Evolutionary conservation across 176 grass and related monocot genomes (phyloP).

Genomic region (Panicum miliaceum): DNA sequence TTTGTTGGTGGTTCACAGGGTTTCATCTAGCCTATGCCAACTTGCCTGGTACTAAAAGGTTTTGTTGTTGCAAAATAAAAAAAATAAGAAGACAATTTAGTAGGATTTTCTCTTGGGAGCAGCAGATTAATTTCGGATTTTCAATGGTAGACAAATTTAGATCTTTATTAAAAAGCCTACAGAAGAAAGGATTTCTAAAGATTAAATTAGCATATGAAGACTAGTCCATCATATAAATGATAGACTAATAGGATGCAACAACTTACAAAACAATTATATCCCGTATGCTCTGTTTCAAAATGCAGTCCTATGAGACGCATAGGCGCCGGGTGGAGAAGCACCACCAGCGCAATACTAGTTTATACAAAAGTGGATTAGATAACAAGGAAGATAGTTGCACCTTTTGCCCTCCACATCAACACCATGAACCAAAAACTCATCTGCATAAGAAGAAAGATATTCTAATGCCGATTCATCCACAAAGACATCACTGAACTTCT

Average conservation of each 20-base stretch:
- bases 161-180: background rate
- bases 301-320: background rate
- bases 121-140: background rate
- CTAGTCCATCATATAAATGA: background rate
- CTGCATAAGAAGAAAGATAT: slow-evolving; percentile 70
- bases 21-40: background rate
- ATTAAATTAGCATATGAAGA: background rate
- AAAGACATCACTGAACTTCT: slow-evolving; percentile 87
- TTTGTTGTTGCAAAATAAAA: background rate
- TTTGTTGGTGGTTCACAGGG: background rate
- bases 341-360: background rate
- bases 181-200: background rate
- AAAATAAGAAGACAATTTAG: background rate
- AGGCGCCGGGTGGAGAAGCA: background rate
- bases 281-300: background rate
- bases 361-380: slow-evolving; percentile 23
- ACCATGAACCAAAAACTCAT: slow-evolving; percentile 99
- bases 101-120: background rate
- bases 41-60: background rate
- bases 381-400: slow-evolving; percentile 39
- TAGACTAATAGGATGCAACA: background rate
- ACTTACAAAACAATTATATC: background rate
- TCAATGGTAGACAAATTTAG: background rate
- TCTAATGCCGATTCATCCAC: slow-evolving; percentile 69
- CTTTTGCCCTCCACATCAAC: slow-evolving; percentile 98